Base-by-base conservation (phyloP, 2,329 filamentous ascomycete genomes). In the Periglandula ipomoeae region DNA sequence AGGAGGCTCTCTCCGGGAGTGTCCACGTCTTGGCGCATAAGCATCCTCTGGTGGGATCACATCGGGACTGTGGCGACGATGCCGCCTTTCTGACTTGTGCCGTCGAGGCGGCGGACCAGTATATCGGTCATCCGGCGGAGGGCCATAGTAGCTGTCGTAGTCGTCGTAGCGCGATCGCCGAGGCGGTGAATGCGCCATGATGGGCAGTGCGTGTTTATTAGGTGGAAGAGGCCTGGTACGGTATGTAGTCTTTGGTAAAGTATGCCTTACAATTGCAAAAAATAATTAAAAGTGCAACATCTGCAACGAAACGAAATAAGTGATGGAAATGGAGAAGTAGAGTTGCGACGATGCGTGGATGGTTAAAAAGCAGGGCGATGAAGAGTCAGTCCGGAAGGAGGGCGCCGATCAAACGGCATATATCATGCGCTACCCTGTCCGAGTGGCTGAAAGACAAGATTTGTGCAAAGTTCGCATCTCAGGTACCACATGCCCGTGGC, bases 121-220 rank as follows among this genome's bases (percentile, higher is more conserved):
- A 15, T 50, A 48, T 22, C 26, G 32, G 22, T 49, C 34, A n/a
- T 45, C 20, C 8, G 45, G 17, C 11, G 35, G 38, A 15, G 49
- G 49, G 13, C 44, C 50, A 22, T 57, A 45, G 26, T 57, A 56
- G 34, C 61, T 56, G 17, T 62, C 59, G 43, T 59, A 57, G 15
- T 64, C 59, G 40, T 61, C 57, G 39, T 51, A 52, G 37, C 54
- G 60, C 47, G 53, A 54, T 15, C 60, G 59, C 15, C 56, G 60
- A 20, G 56, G 52, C 15, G 55, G 50, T 23, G 55, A 56, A 40
- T 52, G 53, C 20, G 58, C 38, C 42, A 49, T 51, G 10, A 19
- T 23, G 23, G 38, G 39, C 22, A 11, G 11, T 30, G 27, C 8
- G 41, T 34, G n/a, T 34, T 22, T 11, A 23, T 32, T 3, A 19